A percentile compares a stretch with the other conserved stretches of the same genome.
Conservation (phyloP, 1,139 yeast genomes). For the Taphrina pruni region DNA sequence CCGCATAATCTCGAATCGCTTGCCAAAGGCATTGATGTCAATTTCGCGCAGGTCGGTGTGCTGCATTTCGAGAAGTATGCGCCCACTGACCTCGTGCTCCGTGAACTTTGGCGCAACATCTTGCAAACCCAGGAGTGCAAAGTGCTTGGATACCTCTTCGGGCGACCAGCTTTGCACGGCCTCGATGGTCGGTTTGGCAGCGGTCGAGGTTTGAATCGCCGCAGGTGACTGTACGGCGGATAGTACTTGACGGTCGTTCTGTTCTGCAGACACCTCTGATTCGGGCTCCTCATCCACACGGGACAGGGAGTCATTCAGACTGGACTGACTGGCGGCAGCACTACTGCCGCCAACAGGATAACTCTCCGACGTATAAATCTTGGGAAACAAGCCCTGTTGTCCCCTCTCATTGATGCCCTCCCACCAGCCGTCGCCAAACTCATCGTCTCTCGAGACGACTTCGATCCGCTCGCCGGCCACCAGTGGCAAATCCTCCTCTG, state of each 20-base stretch:
- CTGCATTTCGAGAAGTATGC: constrained; percentile 82
- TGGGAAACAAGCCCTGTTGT: constrained; percentile 86
- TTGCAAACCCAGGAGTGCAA: constrained; percentile 75
- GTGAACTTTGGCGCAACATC: constrained; percentile 77
- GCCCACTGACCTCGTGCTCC: constrained; percentile 86
- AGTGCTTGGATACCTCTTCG: constrained; percentile 78
- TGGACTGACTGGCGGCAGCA: constrained; percentile 25
- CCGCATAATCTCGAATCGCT: constrained; percentile 87
- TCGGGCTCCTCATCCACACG: constrained; percentile 45
- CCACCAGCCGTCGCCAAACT: constrained; percentile 98
- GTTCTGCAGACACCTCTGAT: constrained; percentile 24
- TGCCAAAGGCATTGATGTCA: constrained; percentile 91
- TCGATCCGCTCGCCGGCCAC: constrained; percentile 84
- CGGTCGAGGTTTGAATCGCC: constrained; percentile 53
- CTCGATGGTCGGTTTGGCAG: constrained; percentile 60
- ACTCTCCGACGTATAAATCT: constrained; percentile 60
- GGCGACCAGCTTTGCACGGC: constrained; percentile 70
- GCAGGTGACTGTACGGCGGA: constrained; percentile 24
- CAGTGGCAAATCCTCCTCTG: constrained; percentile 86
- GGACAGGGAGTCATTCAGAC: constrained; percentile 43
- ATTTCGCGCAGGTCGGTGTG: constrained; percentile 84
- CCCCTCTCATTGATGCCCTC: constrained; percentile 62
- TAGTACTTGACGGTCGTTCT: neutral
- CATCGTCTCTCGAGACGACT: constrained; percentile 88
- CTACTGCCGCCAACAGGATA: constrained; percentile 14